phyloP scores from a whole-genome alignment of 371 early-diverging fungal species.

The Sporodiniella umbellata region DNA sequence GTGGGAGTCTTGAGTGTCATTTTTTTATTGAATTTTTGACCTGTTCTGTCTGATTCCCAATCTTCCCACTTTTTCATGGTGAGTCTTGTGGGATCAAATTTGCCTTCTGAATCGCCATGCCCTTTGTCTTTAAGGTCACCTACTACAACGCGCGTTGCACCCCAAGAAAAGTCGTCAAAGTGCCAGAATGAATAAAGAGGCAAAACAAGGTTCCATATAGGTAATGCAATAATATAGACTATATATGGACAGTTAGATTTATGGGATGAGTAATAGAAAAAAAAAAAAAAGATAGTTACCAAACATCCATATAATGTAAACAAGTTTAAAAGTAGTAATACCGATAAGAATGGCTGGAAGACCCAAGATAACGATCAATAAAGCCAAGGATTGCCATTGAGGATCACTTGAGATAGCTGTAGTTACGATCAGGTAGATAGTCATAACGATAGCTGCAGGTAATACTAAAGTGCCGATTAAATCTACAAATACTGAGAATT shows the following conservation, averaged over 20 bases:
- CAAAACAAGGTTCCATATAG: slow-evolving; percentile 95
- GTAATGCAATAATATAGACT: slow-evolving; percentile 72
- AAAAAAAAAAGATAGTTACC: slow-evolving; percentile 31
- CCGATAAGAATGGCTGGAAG: slow-evolving; percentile 85
- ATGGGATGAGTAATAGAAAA: too few relatives aligned
- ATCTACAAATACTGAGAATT: slow-evolving; percentile 95
- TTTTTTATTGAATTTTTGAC: slow-evolving; percentile 26
- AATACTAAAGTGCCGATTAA: slow-evolving; percentile 94
- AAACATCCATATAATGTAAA: slow-evolving; percentile 77
- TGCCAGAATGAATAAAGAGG: slow-evolving; percentile 96
- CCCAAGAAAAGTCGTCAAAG: slow-evolving; percentile 96
- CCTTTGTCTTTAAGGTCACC: slow-evolving; percentile 67
- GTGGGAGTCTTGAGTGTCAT: slow-evolving; percentile 32
- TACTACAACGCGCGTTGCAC: slow-evolving; percentile 76
- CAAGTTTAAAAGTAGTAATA: slow-evolving; percentile 73
- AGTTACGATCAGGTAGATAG: slow-evolving; percentile 72
- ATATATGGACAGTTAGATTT: background rate
- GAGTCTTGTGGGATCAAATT: slow-evolving; percentile 62
- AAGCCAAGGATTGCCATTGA: slow-evolving; percentile 66
- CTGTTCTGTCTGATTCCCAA: slow-evolving; percentile 69
- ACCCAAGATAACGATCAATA: slow-evolving; percentile 68
- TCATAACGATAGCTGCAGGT: slow-evolving; percentile 92
- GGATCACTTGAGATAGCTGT: slow-evolving; percentile 48
- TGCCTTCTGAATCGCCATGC: slow-evolving; percentile 61
- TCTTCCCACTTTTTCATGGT: slow-evolving; percentile 69